A percentile compares a stretch with the other conserved stretches of the same genome.
These are phyloP conservation scores for Clathrospora elynae DNA, from an alignment of 2,329 filamentous ascomycete genomes.

Conservation along the genomic window DNA sequence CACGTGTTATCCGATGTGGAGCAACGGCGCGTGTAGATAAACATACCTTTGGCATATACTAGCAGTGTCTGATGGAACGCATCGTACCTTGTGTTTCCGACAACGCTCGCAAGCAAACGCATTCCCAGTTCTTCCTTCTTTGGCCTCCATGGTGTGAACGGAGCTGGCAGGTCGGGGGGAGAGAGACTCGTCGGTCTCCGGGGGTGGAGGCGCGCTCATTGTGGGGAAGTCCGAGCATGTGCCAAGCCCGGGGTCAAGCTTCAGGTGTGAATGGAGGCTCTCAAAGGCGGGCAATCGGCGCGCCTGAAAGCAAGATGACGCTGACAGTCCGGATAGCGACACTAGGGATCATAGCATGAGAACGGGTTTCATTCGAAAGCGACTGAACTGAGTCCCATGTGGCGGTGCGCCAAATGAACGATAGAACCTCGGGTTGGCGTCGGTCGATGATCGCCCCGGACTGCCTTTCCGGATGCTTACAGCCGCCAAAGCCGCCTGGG, in stretches of 20 bases:
- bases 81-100: constrained; percentile 46
- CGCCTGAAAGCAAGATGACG: constrained; percentile 15
- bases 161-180: constrained; percentile 34
- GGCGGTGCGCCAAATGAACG: constrained; percentile 29
- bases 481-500: constrained; percentile 25
- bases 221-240: constrained; percentile 47
- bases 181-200: constrained; percentile 32
- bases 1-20: constrained; percentile 39
- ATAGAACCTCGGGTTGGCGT: constrained; percentile 35
- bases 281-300: constrained; percentile 13
- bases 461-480: constrained; percentile 28
- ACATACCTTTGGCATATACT: constrained; percentile 44
- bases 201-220: constrained; percentile 30
- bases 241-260: constrained; percentile 37
- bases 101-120: constrained; percentile 47
- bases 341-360: constrained; percentile 15
- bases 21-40: constrained; percentile 14
- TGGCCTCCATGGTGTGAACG: constrained; percentile 42
- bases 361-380: constrained; percentile 15
- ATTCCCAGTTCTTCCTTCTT: constrained; percentile 45
- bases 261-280: constrained; percentile 20
- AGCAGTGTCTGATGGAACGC: constrained; percentile 41
- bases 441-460: constrained; percentile 38
- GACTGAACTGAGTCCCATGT: constrained; percentile 19
- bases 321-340: constrained; percentile 14